Base-by-base conservation (phyloP, 225 moss, liverwort and hornwort species). In the Sphagnum tenellum region DNA sequence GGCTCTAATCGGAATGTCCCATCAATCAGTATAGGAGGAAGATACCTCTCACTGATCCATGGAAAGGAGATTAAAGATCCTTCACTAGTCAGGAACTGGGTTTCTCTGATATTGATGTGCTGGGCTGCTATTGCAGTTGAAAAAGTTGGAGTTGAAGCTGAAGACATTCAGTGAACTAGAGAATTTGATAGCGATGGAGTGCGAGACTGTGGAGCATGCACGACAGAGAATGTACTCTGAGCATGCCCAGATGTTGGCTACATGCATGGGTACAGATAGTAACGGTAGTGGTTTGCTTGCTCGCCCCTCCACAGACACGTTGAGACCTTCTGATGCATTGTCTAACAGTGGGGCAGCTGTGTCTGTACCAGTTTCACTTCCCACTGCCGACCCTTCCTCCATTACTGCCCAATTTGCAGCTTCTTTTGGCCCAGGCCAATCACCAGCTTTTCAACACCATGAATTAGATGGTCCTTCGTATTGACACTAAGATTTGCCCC, bases 121-220 rank as follows among this genome's bases (percentile, higher is more conserved):
- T 29, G 29, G 29, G 29, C 29, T 29, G 29, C 29, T 58, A 12
- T 13, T 58, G 58, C 84, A 98, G 98, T 50, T 89, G 57, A 98
- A 93, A 64, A 98, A 93, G 72, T 56, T 98, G 75, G 93, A 98
- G 71, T 53, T 89, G 67, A 98, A 98, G 79, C 75, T 98, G 63
- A 93, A 90, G 72, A 85, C 83, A 59, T 79, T 93, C 46, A 77
- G 69, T 63, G 93, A 98, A 55, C 78, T 98, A 49, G 93, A 93
- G 68, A 63, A 59, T 5, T 71, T 87, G 66, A 80, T 98, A 49
- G 87, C 80, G 48, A 89, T 82, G 67, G 93, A 91, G 57, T 89
- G 93, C 47, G 90, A 90, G 55, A 71, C 78, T 68, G 90, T 89
- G 59, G 98, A 98, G 55, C 87, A 85, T 59, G 81, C 86, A 55